Conservation (phyloP, 2,329 filamentous ascomycete species). For the Phyllosticta paracitricarpa region DNA sequence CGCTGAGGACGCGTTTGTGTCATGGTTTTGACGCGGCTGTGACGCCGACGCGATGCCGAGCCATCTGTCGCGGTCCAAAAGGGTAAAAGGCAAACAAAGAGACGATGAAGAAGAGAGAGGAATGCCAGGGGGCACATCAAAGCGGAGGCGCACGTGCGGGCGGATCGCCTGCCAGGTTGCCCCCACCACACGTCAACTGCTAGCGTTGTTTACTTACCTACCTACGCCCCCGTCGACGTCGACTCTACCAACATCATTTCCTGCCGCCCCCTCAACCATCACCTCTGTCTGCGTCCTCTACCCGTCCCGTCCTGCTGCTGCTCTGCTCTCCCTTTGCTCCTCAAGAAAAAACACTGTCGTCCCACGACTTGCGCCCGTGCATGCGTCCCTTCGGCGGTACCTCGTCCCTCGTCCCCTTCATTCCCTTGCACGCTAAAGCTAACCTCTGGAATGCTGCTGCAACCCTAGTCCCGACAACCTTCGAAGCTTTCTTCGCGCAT, state of each 20-base stretch:
- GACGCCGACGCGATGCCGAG: no score
- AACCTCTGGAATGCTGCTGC: constrained; percentile 9
- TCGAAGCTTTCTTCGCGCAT: constrained; percentile 1
- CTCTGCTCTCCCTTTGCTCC: background rate
- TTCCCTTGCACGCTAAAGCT: constrained; percentile 3
- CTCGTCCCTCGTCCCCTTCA: constrained; percentile 1
- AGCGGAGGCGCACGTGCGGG: background rate
- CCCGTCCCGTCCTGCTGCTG: background rate
- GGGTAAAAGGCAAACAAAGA: background rate
- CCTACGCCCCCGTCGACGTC: background rate
- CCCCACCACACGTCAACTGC: background rate
- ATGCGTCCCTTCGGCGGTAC: constrained; percentile 1
- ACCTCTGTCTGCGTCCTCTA: background rate
- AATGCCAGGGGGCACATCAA: background rate
- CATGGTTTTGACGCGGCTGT: no score
- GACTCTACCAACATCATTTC: background rate
- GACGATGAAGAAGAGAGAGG: background rate
- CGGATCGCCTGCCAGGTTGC: background rate
- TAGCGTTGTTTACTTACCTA: constrained; percentile 11
- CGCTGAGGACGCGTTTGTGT: no score
- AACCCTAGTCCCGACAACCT: constrained; percentile 1
- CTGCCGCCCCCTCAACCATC: constrained; percentile 1
- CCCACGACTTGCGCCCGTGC: background rate
- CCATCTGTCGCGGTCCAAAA: no score
- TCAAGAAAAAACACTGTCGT: background rate